These are phyloP conservation scores for Pythium rishiriense DNA, from an alignment of 352 stramenopile species.

Conservation along the genomic window DNA sequence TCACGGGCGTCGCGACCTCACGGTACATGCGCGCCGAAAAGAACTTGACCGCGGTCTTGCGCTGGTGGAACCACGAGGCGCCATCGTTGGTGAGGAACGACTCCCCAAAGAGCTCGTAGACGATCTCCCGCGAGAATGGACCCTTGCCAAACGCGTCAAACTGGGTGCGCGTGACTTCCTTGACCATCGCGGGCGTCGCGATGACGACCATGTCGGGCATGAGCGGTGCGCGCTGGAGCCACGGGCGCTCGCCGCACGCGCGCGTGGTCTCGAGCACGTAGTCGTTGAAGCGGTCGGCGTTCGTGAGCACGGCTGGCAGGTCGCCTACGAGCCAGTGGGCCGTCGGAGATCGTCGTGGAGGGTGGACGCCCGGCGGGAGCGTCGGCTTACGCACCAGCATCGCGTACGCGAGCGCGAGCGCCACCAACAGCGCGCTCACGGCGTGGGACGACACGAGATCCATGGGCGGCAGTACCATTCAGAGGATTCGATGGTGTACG, in stretches of 20 bases:
- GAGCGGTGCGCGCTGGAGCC: conserved; percentile 15
- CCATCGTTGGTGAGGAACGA: conserved; percentile 25
- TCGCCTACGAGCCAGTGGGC: conserved; percentile 13
- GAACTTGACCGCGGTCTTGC: conserved; percentile 5
- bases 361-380: background rate
- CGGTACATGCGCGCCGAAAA: conserved; percentile 4
- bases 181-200: conserved; percentile 17
- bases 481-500: no score
- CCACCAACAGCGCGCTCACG: no score
- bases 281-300: conserved; percentile 16
- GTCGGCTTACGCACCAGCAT: background rate
- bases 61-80: conserved; percentile 20
- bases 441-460: no score
- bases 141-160: conserved; percentile 19
- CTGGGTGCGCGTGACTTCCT: conserved; percentile 24
- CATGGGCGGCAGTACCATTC: no score
- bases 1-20: background rate
- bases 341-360: background rate
- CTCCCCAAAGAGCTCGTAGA: conserved; percentile 20
- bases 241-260: conserved; percentile 10
- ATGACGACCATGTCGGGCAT: conserved; percentile 22
- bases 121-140: conserved; percentile 5
- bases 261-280: conserved; percentile 11
- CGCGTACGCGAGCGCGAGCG: conserved; percentile 6
- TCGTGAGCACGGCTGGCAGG: conserved; percentile 2